phyloP scores from a whole-genome alignment of 2,329 filamentous ascomycete genomes.

The Diplodia mutila region DNA sequence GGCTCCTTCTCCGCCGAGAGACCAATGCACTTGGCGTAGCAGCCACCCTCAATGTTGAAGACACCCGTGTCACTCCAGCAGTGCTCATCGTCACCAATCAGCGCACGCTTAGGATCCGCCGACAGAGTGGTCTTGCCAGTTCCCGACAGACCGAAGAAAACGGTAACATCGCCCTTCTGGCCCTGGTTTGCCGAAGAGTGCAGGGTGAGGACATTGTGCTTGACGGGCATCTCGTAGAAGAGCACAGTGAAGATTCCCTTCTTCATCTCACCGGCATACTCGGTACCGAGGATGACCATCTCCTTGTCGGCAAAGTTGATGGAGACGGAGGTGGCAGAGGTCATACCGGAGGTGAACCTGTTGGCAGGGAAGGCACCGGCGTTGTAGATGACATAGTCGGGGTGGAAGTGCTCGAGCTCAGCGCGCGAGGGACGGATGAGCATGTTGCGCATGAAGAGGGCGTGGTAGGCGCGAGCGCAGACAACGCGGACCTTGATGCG shows the following conservation, averaged over 20 bases:
- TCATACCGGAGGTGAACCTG: conserved; percentile 98
- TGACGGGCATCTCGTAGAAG: conserved; percentile 99
- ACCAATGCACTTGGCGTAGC: conserved; percentile 98
- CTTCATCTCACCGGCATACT: conserved; percentile 98
- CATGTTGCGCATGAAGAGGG: conserved; percentile 99
- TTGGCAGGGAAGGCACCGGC: conserved; percentile 98
- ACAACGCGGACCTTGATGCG: conserved; percentile 96
- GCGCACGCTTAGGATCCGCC: conserved; percentile 90
- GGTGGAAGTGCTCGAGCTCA: conserved; percentile 96
- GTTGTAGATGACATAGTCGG: conserved; percentile 99
- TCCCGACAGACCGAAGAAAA: conserved; percentile 98
- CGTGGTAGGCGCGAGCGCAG: conserved; percentile 98
- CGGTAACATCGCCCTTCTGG: conserved; percentile 89
- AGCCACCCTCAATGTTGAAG: conserved; percentile 99
- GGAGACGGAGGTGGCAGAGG: conserved; percentile 93
- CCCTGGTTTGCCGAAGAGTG: conserved; percentile 99
- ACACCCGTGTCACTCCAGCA: conserved; percentile 97
- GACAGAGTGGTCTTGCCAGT: conserved; percentile 99
- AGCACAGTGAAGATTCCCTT: conserved; percentile 98
- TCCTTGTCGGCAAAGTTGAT: conserved; percentile 99
- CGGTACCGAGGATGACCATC: conserved; percentile 99
- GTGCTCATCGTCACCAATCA: conserved; percentile 99
- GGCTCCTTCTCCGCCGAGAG: conserved; percentile 98
- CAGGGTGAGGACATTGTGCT: conserved; percentile 97
- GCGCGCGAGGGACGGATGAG: conserved; percentile 89